Evolutionary conservation across 2,329 filamentous ascomycete genomes (phyloP), one percentile per base, ranked within the genome.

Genomic region (Xylariales sp.): DNA sequence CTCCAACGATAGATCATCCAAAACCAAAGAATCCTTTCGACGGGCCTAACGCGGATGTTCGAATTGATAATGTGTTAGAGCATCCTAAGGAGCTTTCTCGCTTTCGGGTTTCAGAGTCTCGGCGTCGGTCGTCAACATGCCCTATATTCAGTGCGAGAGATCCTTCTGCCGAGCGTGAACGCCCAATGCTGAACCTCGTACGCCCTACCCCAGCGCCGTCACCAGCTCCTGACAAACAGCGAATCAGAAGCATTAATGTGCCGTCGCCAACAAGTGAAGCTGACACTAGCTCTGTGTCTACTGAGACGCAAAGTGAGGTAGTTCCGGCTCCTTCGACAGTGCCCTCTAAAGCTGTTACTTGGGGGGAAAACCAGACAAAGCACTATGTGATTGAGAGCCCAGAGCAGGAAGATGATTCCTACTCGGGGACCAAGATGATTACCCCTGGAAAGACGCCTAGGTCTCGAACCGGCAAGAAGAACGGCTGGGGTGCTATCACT

Each of bases 321-420:
- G 75, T 83, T 10, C 78, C 82, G 64, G 79, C 78, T 1, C 75
- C 80, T n/a, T 80, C 83, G 59, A 77, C 81, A 30, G 81, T 83
- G 39, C 80, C 80, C 6, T 82, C 86, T 6, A 90, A 90, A 72
- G 84, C 80, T 49, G 89, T 91, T 4, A 89, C 84, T 12, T 91
- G 88, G 89, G 89, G 88, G 10, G 82, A 89, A 67, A 89, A 90
- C 69, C 83, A 89, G 74, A 90, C 86, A 3, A 88, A 90, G 75
- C 86, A 87, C 67, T 91, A 88, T 68, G 86, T 90, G 56, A 83
- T 87, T 10, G 86, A 88, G 66, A 90, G 85, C 59, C 86, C 89
- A 6, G 86, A 87, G 52, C 78, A 78, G 48, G 76, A 79, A 62
- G 72, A 74, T 49, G 72, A 77, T 36, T 70, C 73, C 12, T 74